Base-by-base conservation (phyloP, 345 rosid species). In the Eucalyptus lansdowneana region DNA sequence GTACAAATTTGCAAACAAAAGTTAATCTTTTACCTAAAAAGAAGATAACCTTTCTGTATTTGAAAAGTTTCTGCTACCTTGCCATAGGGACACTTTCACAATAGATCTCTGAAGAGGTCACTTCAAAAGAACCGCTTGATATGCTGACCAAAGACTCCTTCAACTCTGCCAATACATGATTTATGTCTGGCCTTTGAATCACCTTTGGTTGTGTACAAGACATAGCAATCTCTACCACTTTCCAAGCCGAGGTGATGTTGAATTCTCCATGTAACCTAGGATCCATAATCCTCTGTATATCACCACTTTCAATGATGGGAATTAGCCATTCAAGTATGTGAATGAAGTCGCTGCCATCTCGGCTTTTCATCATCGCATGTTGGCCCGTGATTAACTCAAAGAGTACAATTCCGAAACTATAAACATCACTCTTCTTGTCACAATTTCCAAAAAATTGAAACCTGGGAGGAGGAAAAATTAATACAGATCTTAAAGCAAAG, bases 401-500 rank as follows among this genome's bases (percentile, higher is more conserved):
- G 40, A 95, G 92, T 54, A 95, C 91, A 22, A 95, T 90, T 45
- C 95, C 95, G 25, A 94, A 95, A 53, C 95, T 93, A 89, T 92
- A 95, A 17, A 95, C 94, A 88, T 95, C 96, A 49, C 96, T 95
- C 90, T 93, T 94, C 94, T 94, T 89, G 13, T 72, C 87, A 16
- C 47, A 90, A 89, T 56, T 89, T 89, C 90, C 88, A 13, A 86
- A 86, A 47, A n/a, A 31, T 24, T 80, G 89, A 51, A 76, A 37
- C 89, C 89, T 88, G 72, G 21, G 14, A 56, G 11, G 37, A 29
- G 6, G 19, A 19, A 34, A 34, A 72, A 72, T 19, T 17, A 37
- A 16, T 15, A 2, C 0, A 6, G 2, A 11, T 19, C 44, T 9
- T 72, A 37, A 5, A 34, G 21, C 81, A 19, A 72, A 65, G 29